phyloP scores from a whole-genome alignment of 2,329 filamentous ascomycete genomes.

The Cadophora sp. region DNA sequence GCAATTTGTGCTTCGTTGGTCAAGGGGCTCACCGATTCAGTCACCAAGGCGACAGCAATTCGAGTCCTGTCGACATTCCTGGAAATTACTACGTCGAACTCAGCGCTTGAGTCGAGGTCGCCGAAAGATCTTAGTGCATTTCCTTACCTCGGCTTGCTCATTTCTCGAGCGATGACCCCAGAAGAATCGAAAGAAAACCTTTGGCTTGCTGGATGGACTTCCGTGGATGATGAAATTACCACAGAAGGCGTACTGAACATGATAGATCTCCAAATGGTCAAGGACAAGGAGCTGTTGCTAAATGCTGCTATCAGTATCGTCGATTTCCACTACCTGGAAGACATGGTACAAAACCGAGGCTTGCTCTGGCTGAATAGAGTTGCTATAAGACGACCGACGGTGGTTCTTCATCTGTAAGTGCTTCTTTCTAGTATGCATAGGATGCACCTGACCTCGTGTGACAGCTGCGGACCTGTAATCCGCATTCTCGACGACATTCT shows the following conservation, averaged over 20 bases:
- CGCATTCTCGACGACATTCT: constrained; percentile 67
- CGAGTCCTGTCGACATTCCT: constrained; percentile 68
- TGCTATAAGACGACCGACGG: constrained; percentile 59
- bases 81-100: constrained; percentile 53
- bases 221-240: constrained; percentile 51
- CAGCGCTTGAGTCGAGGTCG: constrained; percentile 36
- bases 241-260: constrained; percentile 49
- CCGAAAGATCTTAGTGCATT: constrained; percentile 43
- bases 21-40: constrained; percentile 67
- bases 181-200: constrained; percentile 69
- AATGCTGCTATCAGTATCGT: constrained; percentile 69
- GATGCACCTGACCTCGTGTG: constrained; percentile 29
- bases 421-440: neutral
- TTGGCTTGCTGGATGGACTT: constrained; percentile 64
- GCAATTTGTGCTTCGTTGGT: constrained; percentile 70
- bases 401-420: constrained; percentile 65
- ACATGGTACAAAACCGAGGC: constrained; percentile 64
- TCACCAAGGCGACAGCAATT: constrained; percentile 64
- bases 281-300: constrained; percentile 67
- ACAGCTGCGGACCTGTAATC: constrained; percentile 62
- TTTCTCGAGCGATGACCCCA: constrained; percentile 60
- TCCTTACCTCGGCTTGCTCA: constrained; percentile 66
- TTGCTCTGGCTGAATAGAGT: constrained; percentile 66
- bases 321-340: constrained; percentile 70
- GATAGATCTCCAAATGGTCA: constrained; percentile 55